Evolutionary conservation across 1,284 basidiomycete genomes (phyloP), one percentile per base, ranked within the genome.

Genomic region (Papiliotrema terrestris): DNA sequence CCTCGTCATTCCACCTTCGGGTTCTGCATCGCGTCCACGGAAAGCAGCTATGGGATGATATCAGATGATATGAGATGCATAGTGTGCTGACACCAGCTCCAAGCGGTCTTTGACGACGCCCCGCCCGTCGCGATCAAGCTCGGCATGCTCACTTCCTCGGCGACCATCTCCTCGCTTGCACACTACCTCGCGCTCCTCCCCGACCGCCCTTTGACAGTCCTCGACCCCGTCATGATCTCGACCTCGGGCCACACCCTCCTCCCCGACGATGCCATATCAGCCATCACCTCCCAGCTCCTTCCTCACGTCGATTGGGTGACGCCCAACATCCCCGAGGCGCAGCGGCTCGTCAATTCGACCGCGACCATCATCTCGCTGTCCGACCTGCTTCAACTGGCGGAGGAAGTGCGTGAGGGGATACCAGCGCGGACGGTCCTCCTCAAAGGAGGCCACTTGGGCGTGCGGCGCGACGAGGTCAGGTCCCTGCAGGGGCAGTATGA

Each of bases 151-250:
- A 81, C 83, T 36, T 73, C 74, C 42, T 66, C 74, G 2, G 60
- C 62, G 11, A 77, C 77, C 36, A 79, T 82, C 49, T 32, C 49
- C 0, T 66, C 74, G 4, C 59, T 82, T n/a, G 73, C 73, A n/a
- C 23, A 57, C 3, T 61, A 67, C 39, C 63, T 78, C 41, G 45
- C 59, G 17, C 15, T 55, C 0, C 48, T 66, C 9, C 61, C 59
- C 20, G 41, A 17, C 52, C 45, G 14, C 52, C 83, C 83, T 0
- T 82, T 82, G 11, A 76, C 91, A 17, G 83, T 94, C 25, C 84
- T 89, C 59, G 91, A 95, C 71, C 93, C 94, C 0, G 93, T 98
- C 22, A 94, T 88, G 74, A 89, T 97, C 1, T 92, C 91, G 2
- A 96, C 93, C 0, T 93, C 91, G 0, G 92, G 93, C 2, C 89